phyloP scores from a whole-genome alignment of 1,139 yeast genomes.

The Pichia sp. region DNA sequence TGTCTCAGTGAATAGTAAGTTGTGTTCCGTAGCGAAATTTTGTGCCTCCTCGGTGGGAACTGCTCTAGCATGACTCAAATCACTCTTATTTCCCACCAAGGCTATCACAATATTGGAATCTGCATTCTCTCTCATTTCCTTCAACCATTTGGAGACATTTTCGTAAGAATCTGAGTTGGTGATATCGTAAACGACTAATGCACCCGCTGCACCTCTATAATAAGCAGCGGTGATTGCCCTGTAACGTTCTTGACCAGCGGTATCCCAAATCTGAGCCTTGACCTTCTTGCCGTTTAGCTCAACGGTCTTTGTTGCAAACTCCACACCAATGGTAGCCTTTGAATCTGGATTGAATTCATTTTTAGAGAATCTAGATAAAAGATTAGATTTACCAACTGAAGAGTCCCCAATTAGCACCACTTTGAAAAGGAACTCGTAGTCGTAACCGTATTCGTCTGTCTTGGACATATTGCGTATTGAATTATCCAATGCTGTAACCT shows the following conservation, averaged over 20 bases:
- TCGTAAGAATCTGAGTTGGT: conserved; percentile 91
- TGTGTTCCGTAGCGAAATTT: conserved; percentile 91
- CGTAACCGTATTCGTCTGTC: conserved; percentile 75
- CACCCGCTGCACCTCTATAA: conserved; percentile 98
- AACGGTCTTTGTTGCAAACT: conserved; percentile 93
- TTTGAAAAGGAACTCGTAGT: conserved; percentile 92
- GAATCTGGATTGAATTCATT: conserved; percentile 94
- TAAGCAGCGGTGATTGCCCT: conserved; percentile 97
- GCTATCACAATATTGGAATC: conserved; percentile 96
- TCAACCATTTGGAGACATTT: conserved; percentile 90
- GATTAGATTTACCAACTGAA: conserved; percentile 95
- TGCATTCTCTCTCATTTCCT: conserved; percentile 93
- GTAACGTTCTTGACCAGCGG: conserved; percentile 98
- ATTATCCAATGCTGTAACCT: too few relatives aligned
- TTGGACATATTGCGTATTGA: too few relatives aligned
- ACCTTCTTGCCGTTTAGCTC: conserved; percentile 93
- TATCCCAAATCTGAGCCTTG: conserved; percentile 98
- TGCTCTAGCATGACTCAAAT: conserved; percentile 90
- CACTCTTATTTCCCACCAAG: conserved; percentile 94
- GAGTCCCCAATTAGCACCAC: conserved; percentile 97
- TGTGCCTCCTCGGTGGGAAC: conserved; percentile 98
- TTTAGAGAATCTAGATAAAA: conserved; percentile 87
- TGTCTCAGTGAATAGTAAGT: conserved; percentile 91
- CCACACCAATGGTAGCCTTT: conserved; percentile 95
- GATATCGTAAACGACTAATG: conserved; percentile 90